A percentile compares a stretch with the other conserved stretches of the same genome.
These are phyloP conservation scores for Pichia cactophila DNA, from an alignment of 1,139 yeast species.

Conservation along the genomic window DNA sequence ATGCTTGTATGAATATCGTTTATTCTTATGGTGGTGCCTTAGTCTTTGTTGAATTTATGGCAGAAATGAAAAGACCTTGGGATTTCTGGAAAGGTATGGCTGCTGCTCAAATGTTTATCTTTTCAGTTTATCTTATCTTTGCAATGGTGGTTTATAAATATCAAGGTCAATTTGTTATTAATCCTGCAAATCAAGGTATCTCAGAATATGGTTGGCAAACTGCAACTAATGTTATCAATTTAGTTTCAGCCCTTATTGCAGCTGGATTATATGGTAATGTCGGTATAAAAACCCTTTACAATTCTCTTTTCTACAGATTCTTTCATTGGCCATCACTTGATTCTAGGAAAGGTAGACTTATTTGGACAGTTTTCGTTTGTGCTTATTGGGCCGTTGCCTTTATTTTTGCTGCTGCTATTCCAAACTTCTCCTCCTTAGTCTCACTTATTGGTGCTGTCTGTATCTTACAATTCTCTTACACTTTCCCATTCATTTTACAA, in stretches of 20 bases:
- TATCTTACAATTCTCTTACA: constrained; percentile 39
- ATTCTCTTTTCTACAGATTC: constrained; percentile 30
- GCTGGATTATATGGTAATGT: constrained; percentile 40
- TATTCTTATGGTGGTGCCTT: constrained; percentile 43
- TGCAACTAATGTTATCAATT: constrained; percentile 33
- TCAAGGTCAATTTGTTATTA: constrained; percentile 37
- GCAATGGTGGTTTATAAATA: constrained; percentile 37
- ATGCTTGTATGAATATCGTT: constrained; percentile 38
- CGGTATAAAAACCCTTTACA: constrained; percentile 37
- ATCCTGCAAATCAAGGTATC: constrained; percentile 38
- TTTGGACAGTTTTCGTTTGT: constrained; percentile 32
- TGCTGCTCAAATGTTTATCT: constrained; percentile 35
- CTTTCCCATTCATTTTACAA: constrained; percentile 36
- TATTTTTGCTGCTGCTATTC: constrained; percentile 46
- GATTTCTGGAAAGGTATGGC: constrained; percentile 42
- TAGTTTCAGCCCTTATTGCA: constrained; percentile 36
- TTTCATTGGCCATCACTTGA: constrained; percentile 31
- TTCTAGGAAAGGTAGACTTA: constrained; percentile 28
- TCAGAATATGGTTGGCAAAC: constrained; percentile 33
- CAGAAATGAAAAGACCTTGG: constrained; percentile 38
- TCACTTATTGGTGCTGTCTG: constrained; percentile 46
- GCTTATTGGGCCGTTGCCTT: constrained; percentile 39
- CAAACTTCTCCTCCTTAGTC: constrained; percentile 42
- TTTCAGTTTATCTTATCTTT: constrained; percentile 32
- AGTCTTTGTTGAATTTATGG: constrained; percentile 38